Base-by-base conservation (phyloP, 768 basidiomycete genomes). In the Boletellus ananiceps region DNA sequence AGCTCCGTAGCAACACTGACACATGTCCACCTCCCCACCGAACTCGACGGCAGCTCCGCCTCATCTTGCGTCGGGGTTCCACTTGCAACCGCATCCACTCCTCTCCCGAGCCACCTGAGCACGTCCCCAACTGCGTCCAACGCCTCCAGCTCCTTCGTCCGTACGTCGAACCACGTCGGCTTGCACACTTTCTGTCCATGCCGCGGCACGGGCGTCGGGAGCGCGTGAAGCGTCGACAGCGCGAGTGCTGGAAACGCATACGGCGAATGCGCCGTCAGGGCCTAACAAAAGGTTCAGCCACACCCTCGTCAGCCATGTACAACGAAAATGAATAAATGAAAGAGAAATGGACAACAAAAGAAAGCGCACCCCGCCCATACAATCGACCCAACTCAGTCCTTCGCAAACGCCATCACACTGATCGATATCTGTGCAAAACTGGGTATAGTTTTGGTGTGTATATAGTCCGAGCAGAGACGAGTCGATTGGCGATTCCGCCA, bases 401-500 rank as follows among this genome's bases (percentile, higher is more conserved):
- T 92, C 91, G 8, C 80, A 74, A 12, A 93, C 64, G 3, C 75
- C 78, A 4, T 77, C 79, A 56, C 82, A 84, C 44, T 97, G 77
- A 7, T 93, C 88, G 4, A 93, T 66, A 33, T 85, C 80, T 36
- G 76, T 71, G 61, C 89, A 93, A 61, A 90, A 98, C 48, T 86
- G 84, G 0, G 85, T 78, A 57, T 94, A 92, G 62, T 96, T 98
- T 66, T 98, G 93, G 57, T 99, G 96, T 8, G 94, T 75, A 63
- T 97, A 99, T 7, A 95, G 68, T 3, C 86, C 85, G 54, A 93
- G 87, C 2, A 97, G 72, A 2, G 89, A 90, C 1, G 91, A 83
- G 67, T 99, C 96, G 47, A 98, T 86, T 0, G 95, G 93, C 0
- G 88, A 88, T 62, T 92, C 86, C 1, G 85, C 80, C 61, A 87